Percentiles rank a stretch among this genome's conserved stretches.
phyloP scores from a whole-genome alignment of 768 basidiomycete species.

The Tephrocybe rancida region DNA sequence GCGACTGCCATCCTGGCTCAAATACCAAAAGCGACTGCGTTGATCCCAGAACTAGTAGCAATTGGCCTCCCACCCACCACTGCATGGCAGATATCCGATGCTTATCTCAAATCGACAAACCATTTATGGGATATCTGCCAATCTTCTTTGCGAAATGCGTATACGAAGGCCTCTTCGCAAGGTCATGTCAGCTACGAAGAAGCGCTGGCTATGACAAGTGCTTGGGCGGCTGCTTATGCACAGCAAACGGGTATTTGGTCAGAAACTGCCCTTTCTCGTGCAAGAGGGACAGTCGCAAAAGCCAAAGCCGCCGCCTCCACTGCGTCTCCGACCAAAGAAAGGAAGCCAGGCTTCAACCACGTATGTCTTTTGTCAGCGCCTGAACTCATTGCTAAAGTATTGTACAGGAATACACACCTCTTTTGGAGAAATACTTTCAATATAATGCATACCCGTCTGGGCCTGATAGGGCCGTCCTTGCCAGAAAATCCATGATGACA shows the following conservation, averaged over 20 bases:
- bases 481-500: constrained; percentile 44
- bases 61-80: neutral
- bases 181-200: neutral
- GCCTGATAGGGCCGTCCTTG: constrained; percentile 40
- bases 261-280: constrained; percentile 2
- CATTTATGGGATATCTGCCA: constrained; percentile 5
- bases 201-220: neutral
- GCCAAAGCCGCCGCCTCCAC: neutral
- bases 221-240: neutral
- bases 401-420: constrained; percentile 44
- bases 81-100: constrained; percentile 1
- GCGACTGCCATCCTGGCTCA: neutral
- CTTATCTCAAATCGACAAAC: constrained; percentile 4
- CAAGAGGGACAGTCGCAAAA: neutral
- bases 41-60: neutral
- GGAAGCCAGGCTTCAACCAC: constrained; percentile 22
- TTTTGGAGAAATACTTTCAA: constrained; percentile 49
- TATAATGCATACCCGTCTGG: constrained; percentile 48
- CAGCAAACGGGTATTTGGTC: constrained; percentile 7
- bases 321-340: neutral
- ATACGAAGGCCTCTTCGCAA: neutral
- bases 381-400: neutral
- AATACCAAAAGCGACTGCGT: constrained; percentile 1
- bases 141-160: constrained; percentile 2
- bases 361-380: constrained; percentile 6